Conservation (phyloP, 306 rosid genomes). For the Castanea sativa region DNA sequence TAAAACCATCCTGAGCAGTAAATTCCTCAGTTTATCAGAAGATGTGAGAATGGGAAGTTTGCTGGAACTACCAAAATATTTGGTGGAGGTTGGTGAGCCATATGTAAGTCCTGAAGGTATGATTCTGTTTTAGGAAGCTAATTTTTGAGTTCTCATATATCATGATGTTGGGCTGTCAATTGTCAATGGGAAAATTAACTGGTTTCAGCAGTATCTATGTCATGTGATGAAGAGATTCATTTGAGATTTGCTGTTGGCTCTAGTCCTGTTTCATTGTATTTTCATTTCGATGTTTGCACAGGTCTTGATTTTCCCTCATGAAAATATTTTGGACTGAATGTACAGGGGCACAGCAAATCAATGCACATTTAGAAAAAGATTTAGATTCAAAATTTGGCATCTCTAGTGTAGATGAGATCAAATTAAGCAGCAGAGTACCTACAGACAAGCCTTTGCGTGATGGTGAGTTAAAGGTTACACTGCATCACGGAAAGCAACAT, state of each 20-base stretch:
- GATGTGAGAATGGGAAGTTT: conserved; percentile 17
- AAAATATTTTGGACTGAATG: conserved; percentile 29
- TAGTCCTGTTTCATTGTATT: not conserved
- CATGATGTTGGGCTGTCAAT: not conserved
- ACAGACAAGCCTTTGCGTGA: conserved; percentile 55
- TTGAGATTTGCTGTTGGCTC: not conserved
- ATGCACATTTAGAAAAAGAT: conserved; percentile 34
- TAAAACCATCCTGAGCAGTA: conserved; percentile 21
- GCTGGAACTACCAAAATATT: conserved; percentile 28
- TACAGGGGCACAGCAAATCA: conserved; percentile 41
- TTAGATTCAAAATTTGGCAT: conserved; percentile 31
- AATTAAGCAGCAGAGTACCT: conserved; percentile 32
- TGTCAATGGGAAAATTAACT: not conserved
- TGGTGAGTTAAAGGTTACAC: conserved; percentile 39
- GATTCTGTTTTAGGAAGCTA: not conserved
- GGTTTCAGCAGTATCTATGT: not conserved
- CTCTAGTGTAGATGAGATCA: conserved; percentile 27
- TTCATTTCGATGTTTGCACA: conserved; percentile 5
- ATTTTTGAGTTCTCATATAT: not conserved
- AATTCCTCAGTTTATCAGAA: conserved; percentile 21
- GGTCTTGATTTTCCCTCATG: conserved; percentile 23
- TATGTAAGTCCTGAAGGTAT: conserved; percentile 21
- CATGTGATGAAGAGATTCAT: not conserved
- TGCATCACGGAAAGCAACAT: not conserved
- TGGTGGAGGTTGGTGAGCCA: conserved; percentile 30